Base-by-base conservation (phyloP, 1,139 yeast species). In the Scheffersomyces stambukii region DNA sequence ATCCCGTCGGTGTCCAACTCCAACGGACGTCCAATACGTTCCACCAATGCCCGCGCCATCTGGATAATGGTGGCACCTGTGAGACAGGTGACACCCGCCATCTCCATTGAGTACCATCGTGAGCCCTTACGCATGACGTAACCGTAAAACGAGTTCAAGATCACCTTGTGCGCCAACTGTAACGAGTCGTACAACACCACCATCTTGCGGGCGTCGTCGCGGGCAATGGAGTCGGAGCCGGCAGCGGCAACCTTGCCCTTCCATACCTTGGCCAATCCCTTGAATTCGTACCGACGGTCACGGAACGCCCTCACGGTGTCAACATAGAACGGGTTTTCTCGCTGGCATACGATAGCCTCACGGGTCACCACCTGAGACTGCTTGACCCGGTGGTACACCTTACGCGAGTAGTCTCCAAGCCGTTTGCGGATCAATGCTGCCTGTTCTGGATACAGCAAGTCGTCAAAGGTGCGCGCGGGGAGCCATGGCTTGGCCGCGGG, bases 91-190 rank as follows among this genome's bases (percentile, higher is more conserved):
- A 93, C 94, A 38, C 98, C 99, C 0, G 98, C 99, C 98, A 93
- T 93, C 57, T 91, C 98, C 94, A 93, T 89, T 0, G 98, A 91
- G 49, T 89, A 93, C 99, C 99, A 93, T 38, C 99, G 72, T 0
- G 97, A 89, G 19, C 98, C 99, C 50, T 91, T 93, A 59, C 99
- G 75, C 98, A 93, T 93, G 13, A 91, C 98, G 50, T 93, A 93
- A 26, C 99, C 99, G 47, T 93, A 93, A 52, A 93, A 93, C 0
- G 98, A 91, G 50, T 93, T 93, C 47, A 93, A 69, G 61, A 93
- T 93, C 48, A 91, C 97, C 50, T 93, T 93, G 54, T 93, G 98
- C 0, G 98, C 98, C 41, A 93, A 69, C 59, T 93, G 99, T 41
- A 93, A 66, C 1, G 98, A 91, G 50, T 93, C 98, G 53, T 89